Conservation (phyloP, 2,329 filamentous ascomycete genomes). For the Cladophialophora psammophila region DNA sequence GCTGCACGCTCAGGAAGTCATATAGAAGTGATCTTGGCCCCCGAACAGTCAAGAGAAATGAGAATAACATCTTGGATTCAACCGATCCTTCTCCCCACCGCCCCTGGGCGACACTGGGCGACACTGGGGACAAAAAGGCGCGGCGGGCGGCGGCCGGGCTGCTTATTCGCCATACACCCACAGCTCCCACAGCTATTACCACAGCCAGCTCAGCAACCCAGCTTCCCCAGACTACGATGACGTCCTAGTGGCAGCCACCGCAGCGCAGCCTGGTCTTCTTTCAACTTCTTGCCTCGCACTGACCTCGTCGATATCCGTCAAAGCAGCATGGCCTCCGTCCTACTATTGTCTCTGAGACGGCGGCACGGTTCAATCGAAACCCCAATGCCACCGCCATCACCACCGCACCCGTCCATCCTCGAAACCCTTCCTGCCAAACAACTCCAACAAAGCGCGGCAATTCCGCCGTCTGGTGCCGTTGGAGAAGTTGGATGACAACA, state of each 20-base stretch:
- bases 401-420: not conserved
- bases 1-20: not conserved
- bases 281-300: not conserved
- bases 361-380: not conserved
- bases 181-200: not conserved
- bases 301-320: not conserved
- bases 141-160: slow-evolving; percentile 1
- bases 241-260: not conserved
- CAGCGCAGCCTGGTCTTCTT: not conserved
- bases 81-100: not conserved
- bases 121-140: not conserved
- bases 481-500: slow-evolving; percentile 9
- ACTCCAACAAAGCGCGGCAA: not conserved
- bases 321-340: not conserved
- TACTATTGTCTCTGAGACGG: not conserved
- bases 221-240: not conserved
- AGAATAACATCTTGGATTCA: not conserved
- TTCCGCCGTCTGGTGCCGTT: slow-evolving; percentile 1
- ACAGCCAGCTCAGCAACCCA: not conserved
- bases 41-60: not conserved
- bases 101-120: not conserved
- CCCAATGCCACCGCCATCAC: not conserved
- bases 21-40: not conserved
- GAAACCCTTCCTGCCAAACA: not conserved
- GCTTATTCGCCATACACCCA: not conserved